Evolutionary conservation across 768 basidiomycete species (phyloP).

Genomic region (Psilocybe tampanensis): DNA sequence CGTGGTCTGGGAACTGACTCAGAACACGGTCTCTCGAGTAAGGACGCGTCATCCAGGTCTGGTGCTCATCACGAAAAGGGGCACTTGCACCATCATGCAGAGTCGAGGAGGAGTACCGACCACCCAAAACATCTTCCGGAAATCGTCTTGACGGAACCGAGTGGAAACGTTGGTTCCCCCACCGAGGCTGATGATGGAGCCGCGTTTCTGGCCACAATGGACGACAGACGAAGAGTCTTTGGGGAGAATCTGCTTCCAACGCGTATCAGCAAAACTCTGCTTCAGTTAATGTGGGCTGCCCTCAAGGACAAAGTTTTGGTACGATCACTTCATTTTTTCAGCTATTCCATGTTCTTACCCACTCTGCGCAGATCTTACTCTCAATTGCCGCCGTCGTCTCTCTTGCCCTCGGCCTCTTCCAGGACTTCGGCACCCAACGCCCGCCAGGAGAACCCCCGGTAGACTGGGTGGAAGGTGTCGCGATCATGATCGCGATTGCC

Average conservation of each 20-base stretch:
- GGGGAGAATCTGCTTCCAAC: slow-evolving; percentile 77
- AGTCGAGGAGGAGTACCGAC: background rate
- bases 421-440: slow-evolving; percentile 81
- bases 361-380: slow-evolving; percentile 66
- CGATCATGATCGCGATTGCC: slow-evolving; percentile 73
- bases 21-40: slow-evolving; percentile 45
- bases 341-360: background rate
- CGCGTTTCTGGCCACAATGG: slow-evolving; percentile 45
- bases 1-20: slow-evolving; percentile 72
- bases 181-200: slow-evolving; percentile 21
- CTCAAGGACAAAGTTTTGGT: slow-evolving; percentile 91
- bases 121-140: slow-evolving; percentile 28
- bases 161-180: slow-evolving; percentile 28
- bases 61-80: slow-evolving; percentile 19
- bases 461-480: slow-evolving; percentile 96
- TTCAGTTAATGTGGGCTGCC: slow-evolving; percentile 83
- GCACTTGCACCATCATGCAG: slow-evolving; percentile 30
- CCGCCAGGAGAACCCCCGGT: slow-evolving; percentile 69
- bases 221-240: slow-evolving; percentile 67
- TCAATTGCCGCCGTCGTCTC: slow-evolving; percentile 93
- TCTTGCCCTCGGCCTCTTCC: slow-evolving; percentile 90
- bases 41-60: slow-evolving; percentile 13
- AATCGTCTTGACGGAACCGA: slow-evolving; percentile 43
- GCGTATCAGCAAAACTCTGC: slow-evolving; percentile 67
- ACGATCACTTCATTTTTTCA: slow-evolving; percentile 28